phyloP scores from a whole-genome alignment of 2,329 filamentous ascomycete species.

The Epichloe typhina region DNA sequence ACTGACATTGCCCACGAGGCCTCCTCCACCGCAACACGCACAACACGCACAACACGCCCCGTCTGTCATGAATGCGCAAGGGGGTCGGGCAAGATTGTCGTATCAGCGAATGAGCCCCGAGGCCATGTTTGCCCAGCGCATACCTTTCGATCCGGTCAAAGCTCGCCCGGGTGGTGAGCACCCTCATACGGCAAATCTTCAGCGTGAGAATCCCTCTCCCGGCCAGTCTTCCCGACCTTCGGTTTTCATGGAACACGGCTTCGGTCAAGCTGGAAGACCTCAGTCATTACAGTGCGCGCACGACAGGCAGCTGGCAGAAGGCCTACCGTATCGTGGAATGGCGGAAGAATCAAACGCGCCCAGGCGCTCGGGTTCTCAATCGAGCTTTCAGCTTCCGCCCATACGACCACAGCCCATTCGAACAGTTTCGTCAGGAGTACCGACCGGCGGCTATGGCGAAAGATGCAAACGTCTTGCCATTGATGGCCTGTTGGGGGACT shows the following conservation, averaged over 20 bases:
- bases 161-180: constrained; percentile 23
- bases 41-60: constrained; percentile 35
- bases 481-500: constrained; percentile 46
- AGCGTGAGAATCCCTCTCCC: not conserved
- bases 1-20: constrained; percentile 24
- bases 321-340: not conserved
- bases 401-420: constrained; percentile 29
- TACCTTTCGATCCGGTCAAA: constrained; percentile 34
- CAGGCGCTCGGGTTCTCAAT: not conserved
- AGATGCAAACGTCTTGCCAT: constrained; percentile 44
- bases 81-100: constrained; percentile 29
- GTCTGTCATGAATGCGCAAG: constrained; percentile 31
- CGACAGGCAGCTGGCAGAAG: not conserved
- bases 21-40: constrained; percentile 25
- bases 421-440: constrained; percentile 7
- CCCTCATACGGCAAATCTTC: not conserved
- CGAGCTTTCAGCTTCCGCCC: constrained; percentile 33
- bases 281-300: not conserved
- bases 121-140: constrained; percentile 27
- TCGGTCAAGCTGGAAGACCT: not conserved
- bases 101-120: constrained; percentile 18
- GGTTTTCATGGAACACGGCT: not conserved
- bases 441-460: constrained; percentile 32
- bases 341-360: not conserved
- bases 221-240: not conserved